Percentiles rank a stretch among this genome's conserved stretches.
phyloP scores from a whole-genome alignment of 2,329 filamentous ascomycete species.

The Fusarium longipes region DNA sequence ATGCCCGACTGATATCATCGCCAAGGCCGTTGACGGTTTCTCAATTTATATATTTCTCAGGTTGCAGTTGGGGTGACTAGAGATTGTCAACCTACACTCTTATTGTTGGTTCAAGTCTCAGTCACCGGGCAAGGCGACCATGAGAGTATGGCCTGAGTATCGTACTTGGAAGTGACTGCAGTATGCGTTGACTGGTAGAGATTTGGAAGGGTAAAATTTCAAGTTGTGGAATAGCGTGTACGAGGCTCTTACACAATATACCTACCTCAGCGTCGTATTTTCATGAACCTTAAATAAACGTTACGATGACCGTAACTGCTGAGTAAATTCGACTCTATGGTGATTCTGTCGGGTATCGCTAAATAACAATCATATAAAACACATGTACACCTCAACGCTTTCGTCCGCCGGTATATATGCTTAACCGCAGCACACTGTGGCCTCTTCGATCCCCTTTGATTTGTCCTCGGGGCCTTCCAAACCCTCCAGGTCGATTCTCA shows the following conservation, averaged over 20 bases:
- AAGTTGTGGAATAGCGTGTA: neutral
- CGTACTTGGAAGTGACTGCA: neutral
- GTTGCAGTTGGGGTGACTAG: neutral
- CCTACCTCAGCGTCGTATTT: neutral
- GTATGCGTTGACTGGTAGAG: too few species aligned
- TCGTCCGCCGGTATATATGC: neutral
- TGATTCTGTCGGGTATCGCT: conserved; percentile 27
- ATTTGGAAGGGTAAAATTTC: neutral
- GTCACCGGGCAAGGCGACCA: too few species aligned
- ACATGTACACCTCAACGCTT: neutral
- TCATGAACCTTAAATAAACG: neutral
- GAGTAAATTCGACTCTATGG: neutral
- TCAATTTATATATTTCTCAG: neutral
- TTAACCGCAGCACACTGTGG: conserved; percentile 60
- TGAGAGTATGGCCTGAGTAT: neutral
- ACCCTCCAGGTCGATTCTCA: conserved; percentile 53
- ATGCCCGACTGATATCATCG: neutral
- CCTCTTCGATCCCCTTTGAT: conserved; percentile 55
- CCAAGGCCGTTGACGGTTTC: neutral
- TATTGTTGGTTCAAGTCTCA: neutral
- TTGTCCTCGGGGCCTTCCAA: conserved; percentile 41
- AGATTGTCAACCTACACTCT: neutral
- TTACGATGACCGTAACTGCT: neutral
- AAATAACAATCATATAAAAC: conserved; percentile 19
- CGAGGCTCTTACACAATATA: neutral